Percentiles rank a stretch among this genome's conserved stretches.
Conservation (phyloP, 1,284 basidiomycete species). For the Pseudozyma thailandica region DNA sequence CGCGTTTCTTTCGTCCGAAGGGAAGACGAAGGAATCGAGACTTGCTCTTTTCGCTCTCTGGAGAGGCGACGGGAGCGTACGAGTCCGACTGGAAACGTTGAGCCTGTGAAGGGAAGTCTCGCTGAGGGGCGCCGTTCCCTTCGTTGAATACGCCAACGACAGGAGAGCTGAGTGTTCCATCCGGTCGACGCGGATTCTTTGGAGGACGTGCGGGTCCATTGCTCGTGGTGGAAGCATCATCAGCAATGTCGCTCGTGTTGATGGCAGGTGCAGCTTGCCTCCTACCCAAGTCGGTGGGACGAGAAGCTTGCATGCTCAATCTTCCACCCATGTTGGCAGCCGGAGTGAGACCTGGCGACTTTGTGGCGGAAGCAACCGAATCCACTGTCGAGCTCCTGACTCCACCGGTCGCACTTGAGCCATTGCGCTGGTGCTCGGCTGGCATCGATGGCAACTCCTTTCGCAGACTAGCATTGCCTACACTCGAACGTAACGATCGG, state of each 20-base stretch:
- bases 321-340: slow-evolving; percentile 6
- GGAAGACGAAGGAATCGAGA: slow-evolving; percentile 25
- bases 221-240: slow-evolving; percentile 24
- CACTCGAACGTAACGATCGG: slow-evolving; percentile 20
- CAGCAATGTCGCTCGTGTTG: slow-evolving; percentile 12
- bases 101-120: slow-evolving; percentile 25
- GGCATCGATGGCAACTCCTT: slow-evolving; percentile 46
- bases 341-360: slow-evolving; percentile 13
- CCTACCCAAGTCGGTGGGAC: not conserved
- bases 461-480: slow-evolving; percentile 19
- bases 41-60: slow-evolving; percentile 15
- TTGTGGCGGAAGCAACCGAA: slow-evolving; percentile 6
- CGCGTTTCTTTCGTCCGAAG: slow-evolving; percentile 50
- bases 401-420: slow-evolving; percentile 13
- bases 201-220: slow-evolving; percentile 28
- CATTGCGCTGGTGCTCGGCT: slow-evolving; percentile 15
- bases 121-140: slow-evolving; percentile 7
- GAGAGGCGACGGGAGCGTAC: slow-evolving; percentile 6
- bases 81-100: slow-evolving; percentile 5
- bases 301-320: slow-evolving; percentile 32
- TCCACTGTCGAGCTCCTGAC: slow-evolving; percentile 20
- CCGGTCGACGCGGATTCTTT: slow-evolving; percentile 39
- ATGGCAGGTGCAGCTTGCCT: slow-evolving; percentile 4
- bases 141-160: slow-evolving; percentile 16
- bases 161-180: slow-evolving; percentile 24